These are phyloP conservation scores for Phytophthora tubulina DNA, from an alignment of 352 stramenopile genomes.

Conservation along the genomic window DNA sequence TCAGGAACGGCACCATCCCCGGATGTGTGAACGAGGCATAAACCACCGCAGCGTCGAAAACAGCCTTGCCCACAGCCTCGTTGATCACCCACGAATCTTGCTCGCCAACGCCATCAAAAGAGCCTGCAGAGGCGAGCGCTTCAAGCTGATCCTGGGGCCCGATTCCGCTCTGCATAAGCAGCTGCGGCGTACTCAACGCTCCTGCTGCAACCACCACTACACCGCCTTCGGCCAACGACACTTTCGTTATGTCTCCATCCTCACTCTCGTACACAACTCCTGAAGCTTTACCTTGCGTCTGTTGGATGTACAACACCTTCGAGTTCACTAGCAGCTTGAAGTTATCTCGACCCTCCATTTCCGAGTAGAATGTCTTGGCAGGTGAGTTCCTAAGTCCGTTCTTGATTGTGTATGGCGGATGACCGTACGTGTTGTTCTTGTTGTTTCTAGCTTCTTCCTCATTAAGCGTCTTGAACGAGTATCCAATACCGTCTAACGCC, in stretches of 20 bases:
- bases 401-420: slow-evolving; percentile 65
- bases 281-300: slow-evolving; percentile 52
- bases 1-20: slow-evolving; percentile 49
- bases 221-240: slow-evolving; percentile 43
- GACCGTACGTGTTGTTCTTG: slow-evolving; percentile 59
- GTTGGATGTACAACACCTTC: slow-evolving; percentile 60
- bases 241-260: slow-evolving; percentile 19
- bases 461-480: slow-evolving; percentile 52
- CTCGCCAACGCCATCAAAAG: slow-evolving; percentile 30
- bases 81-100: slow-evolving; percentile 49
- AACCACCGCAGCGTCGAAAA: slow-evolving; percentile 52
- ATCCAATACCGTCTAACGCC: slow-evolving; percentile 42
- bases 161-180: slow-evolving; percentile 86
- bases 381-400: slow-evolving; percentile 57
- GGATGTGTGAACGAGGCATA: slow-evolving; percentile 46
- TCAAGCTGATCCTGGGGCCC: slow-evolving; percentile 67
- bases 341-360: slow-evolving; percentile 54
- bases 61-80: slow-evolving; percentile 48
- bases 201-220: slow-evolving; percentile 84
- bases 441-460: slow-evolving; percentile 51
- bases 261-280: slow-evolving; percentile 58
- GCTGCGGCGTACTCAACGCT: slow-evolving; percentile 76
- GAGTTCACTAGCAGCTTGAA: slow-evolving; percentile 57
- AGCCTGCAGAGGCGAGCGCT: slow-evolving; percentile 30
- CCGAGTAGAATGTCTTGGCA: slow-evolving; percentile 64